Evolutionary conservation across 257 asterid genomes (phyloP).

Genomic region (Anisodus tanguticus): DNA sequence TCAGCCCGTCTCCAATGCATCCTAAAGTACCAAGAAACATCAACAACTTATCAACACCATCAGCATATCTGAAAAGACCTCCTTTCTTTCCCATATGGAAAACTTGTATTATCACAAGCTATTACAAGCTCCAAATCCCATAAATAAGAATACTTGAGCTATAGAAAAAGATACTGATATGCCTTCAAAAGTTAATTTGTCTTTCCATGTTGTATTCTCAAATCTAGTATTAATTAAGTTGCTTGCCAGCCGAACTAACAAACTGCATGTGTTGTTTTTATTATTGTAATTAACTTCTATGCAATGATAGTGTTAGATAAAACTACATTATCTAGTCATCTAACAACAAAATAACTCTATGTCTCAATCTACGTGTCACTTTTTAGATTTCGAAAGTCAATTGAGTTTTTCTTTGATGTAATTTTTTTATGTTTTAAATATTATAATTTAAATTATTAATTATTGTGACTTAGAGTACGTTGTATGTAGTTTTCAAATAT

Average conservation of each 20-base stretch:
- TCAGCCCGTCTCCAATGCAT: slow-evolving; percentile 78
- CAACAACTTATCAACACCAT: slow-evolving; percentile 61
- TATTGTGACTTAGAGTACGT: too few relatives aligned
- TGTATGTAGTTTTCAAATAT: too few relatives aligned
- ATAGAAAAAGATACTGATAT: not conserved
- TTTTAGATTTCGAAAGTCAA: too few relatives aligned
- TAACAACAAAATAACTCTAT: too few relatives aligned
- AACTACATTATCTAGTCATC: too few relatives aligned
- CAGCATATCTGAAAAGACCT: slow-evolving; percentile 65
- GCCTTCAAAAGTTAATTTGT: not conserved
- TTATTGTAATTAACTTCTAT: not conserved
- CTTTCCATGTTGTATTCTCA: slow-evolving; percentile 11
- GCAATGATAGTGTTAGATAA: not conserved
- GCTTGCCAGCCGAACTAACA: not conserved
- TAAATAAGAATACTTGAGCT: not conserved
- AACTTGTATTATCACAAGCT: not conserved
- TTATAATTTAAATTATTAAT: too few relatives aligned
- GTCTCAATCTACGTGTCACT: too few relatives aligned
- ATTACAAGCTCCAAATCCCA: not conserved
- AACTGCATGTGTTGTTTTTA: not conserved
- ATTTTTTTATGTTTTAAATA: too few relatives aligned
- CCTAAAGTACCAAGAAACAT: slow-evolving; percentile 67
- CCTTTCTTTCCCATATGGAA: slow-evolving; percentile 51
- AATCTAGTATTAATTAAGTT: not conserved
- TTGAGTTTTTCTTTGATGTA: too few relatives aligned